Base-by-base conservation (phyloP, 148 eudicot genomes). In the Fagopyrum homotropicum region DNA sequence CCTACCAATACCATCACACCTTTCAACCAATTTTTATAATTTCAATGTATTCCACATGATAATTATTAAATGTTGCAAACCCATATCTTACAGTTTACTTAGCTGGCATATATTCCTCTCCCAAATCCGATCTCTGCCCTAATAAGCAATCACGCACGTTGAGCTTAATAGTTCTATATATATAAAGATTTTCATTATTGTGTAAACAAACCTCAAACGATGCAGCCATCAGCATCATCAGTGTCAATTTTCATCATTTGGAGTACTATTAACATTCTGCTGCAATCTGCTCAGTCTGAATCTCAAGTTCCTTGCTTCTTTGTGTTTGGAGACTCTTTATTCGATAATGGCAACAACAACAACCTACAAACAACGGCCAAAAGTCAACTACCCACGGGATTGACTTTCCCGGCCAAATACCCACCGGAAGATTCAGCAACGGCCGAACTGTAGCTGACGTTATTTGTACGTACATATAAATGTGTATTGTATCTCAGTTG, bases 271-370 rank as follows among this genome's bases (percentile, higher is more conserved):
- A 11, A 15, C 69, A 63, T 14, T 9, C 4, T 30, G 16, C 6
- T 63, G 1, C 69, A 29, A 60, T 60, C 40, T 9, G 66, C 15
- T 17, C 10, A 26, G 12, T 9, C 64, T 7, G 9, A 19, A 9
- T 79, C 84, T 0, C 81, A 87, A 82, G 89, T 87, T 2, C 88
- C 90, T 5, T 84, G 93, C 43, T 81, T 75, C 69, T 89, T 85
- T 68, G 86, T 84, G 7, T 86, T 89, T 45, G 92, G 88, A 11
- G 90, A 86, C 60, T 85, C 92, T 16, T 81, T 89, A 40, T 84
- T 80, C 6, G 92, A 86, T 22, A 86, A 84, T 72, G 92, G 92
- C 1, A 89, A 89, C 73, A 86, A 85, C 46, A 89, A 89, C 72
- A 45, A 68, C 57, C 82, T 89, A 1, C 43, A 48, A 0, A 80